These are phyloP conservation scores for Auriscalpium vulgare DNA, from an alignment of 768 basidiomycete genomes.

Conservation along the genomic window DNA sequence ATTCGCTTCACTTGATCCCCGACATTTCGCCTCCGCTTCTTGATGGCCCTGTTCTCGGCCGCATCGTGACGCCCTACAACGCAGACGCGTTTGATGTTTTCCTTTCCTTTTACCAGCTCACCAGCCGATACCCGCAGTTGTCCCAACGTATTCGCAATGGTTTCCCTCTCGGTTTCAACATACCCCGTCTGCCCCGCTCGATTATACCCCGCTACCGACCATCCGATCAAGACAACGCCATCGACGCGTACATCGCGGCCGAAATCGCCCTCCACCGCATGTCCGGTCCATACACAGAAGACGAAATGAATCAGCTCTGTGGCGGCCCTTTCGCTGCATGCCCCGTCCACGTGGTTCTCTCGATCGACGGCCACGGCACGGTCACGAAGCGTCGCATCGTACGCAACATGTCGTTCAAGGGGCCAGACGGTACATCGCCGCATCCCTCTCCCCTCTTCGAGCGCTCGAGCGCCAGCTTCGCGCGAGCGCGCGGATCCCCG, in stretches of 20 bases:
- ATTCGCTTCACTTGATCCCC: background rate
- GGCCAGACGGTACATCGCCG: no score
- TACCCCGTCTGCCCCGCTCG: background rate
- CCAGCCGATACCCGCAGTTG: background rate
- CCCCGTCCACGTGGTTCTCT: background rate
- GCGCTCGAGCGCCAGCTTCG: no score
- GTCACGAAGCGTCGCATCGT: background rate
- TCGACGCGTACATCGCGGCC: background rate
- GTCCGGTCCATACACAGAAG: background rate
- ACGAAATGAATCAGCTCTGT: background rate
- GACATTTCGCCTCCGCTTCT: background rate
- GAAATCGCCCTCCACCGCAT: background rate
- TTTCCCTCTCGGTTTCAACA: background rate
- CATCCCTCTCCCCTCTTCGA: no score
- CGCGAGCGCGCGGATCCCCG: no score
- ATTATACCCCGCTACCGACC: background rate
- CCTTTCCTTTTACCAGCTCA: background rate
- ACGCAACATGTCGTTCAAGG: background rate
- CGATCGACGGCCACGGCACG: background rate
- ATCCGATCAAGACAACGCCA: background rate
- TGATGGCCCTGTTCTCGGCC: background rate
- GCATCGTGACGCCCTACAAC: background rate
- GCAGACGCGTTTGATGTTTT: background rate
- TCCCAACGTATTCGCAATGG: background rate
- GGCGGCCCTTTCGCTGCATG: background rate